phyloP scores from a whole-genome alignment of 202 grass and related monocot genomes.

The Brachypodium distachyon region DNA sequence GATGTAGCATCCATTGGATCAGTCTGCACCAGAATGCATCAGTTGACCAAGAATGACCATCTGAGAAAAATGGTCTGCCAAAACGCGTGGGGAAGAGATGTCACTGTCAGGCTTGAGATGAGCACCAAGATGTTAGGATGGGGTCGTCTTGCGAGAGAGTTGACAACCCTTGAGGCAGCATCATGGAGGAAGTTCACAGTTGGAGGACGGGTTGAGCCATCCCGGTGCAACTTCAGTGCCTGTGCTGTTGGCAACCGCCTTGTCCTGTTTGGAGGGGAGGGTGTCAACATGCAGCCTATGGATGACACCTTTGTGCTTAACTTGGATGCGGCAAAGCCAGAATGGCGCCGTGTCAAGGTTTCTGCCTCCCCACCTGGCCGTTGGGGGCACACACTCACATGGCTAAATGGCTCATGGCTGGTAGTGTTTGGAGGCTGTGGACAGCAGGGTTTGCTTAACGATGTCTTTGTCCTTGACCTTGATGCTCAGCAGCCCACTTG shows the following conservation, averaged over 20 bases:
- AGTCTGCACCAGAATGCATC: slow-evolving; percentile 64
- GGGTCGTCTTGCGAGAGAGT: slow-evolving; percentile 88
- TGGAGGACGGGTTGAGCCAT: slow-evolving; percentile 89
- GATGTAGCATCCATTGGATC: slow-evolving; percentile 92
- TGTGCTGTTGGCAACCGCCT: slow-evolving; percentile 90
- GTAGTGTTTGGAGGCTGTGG: slow-evolving; percentile 92
- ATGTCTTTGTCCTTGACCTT: slow-evolving; percentile 79
- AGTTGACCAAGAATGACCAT: slow-evolving; percentile 73
- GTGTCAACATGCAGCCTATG: slow-evolving; percentile 91
- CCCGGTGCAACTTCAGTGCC: slow-evolving; percentile 88
- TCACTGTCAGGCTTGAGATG: slow-evolving; percentile 67
- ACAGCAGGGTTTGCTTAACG: slow-evolving; percentile 65
- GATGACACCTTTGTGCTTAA: slow-evolving; percentile 94
- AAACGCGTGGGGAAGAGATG: slow-evolving; percentile 89
- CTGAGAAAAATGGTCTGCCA: slow-evolving; percentile 90
- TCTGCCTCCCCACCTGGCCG: slow-evolving; percentile 72
- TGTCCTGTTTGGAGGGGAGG: slow-evolving; percentile 88
- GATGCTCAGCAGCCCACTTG: slow-evolving; percentile 81
- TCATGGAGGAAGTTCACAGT: slow-evolving; percentile 91
- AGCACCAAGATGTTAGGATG: slow-evolving; percentile 74
- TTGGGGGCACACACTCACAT: slow-evolving; percentile 89
- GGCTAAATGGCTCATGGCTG: slow-evolving; percentile 83
- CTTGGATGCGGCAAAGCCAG: slow-evolving; percentile 60
- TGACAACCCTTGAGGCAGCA: slow-evolving; percentile 91
- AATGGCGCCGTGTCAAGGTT: slow-evolving; percentile 80